phyloP scores from a whole-genome alignment of 805 yeast genomes.

The Hanseniaspora taiwanica region DNA sequence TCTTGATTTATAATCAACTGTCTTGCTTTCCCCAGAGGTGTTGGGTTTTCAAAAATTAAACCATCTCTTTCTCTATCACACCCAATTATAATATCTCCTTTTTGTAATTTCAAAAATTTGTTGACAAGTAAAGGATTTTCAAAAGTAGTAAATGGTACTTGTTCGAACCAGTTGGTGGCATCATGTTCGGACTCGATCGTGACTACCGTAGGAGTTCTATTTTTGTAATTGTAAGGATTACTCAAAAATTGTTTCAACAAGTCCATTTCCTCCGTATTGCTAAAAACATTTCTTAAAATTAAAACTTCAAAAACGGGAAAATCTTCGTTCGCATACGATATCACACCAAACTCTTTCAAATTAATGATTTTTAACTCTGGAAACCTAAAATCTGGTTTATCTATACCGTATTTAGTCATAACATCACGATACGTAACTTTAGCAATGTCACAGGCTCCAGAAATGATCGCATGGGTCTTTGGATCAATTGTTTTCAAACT shows the following conservation, averaged over 20 bases:
- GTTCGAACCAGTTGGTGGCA: slow-evolving; percentile 30
- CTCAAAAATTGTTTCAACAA: slow-evolving; percentile 27
- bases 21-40: slow-evolving; percentile 80
- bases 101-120: slow-evolving; percentile 27
- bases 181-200: slow-evolving; percentile 34
- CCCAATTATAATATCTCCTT: slow-evolving; percentile 68
- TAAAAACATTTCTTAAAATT: slow-evolving; percentile 40
- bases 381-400: slow-evolving; percentile 79
- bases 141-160: slow-evolving; percentile 23
- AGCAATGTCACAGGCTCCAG: slow-evolving; percentile 19
- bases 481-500: slow-evolving; percentile 20
- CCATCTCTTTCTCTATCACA: slow-evolving; percentile 49
- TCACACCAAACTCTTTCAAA: slow-evolving; percentile 29
- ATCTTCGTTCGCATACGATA: slow-evolving; percentile 24
- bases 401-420: slow-evolving; percentile 68
- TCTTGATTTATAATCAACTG: slow-evolving; percentile 48
- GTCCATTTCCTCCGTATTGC: slow-evolving; percentile 12
- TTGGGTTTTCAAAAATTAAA: slow-evolving; percentile 78
- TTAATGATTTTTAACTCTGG: slow-evolving; percentile 38
- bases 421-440: slow-evolving; percentile 56
- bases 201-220: slow-evolving; percentile 45
- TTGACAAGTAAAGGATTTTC: slow-evolving; percentile 22
- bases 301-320: slow-evolving; percentile 70
- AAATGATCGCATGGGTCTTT: slow-evolving; percentile 12
- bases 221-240: slow-evolving; percentile 33